phyloP scores from a whole-genome alignment of 805 yeast species.

The Cyberlindnera saturnus region DNA sequence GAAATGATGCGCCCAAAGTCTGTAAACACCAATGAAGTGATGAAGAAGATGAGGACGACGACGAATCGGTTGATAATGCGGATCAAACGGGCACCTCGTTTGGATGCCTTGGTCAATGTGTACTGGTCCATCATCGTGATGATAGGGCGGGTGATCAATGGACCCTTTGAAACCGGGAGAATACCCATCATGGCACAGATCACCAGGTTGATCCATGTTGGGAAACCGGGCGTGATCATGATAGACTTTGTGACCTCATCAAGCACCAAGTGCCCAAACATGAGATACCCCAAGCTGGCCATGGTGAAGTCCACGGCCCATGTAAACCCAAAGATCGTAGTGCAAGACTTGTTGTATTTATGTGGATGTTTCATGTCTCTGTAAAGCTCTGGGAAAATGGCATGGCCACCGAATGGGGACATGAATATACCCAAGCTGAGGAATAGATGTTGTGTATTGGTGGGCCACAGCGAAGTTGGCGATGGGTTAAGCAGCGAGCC shows the following conservation, averaged over 20 bases:
- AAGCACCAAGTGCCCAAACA: conserved; percentile 67
- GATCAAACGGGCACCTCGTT: neutral
- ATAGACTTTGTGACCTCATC: conserved; percentile 79
- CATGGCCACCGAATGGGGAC: conserved; percentile 85
- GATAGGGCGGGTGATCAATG: conserved; percentile 68
- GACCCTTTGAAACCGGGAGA: conserved; percentile 72
- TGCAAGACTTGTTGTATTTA: conserved; percentile 48
- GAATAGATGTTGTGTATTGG: conserved; percentile 30
- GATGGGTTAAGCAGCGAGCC: conserved; percentile 52
- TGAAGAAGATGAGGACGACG: conserved; percentile 33
- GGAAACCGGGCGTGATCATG: conserved; percentile 60
- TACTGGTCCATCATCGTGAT: conserved; percentile 51
- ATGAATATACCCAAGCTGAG: conserved; percentile 57
- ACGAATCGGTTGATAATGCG: conserved; percentile 13
- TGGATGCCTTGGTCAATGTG: conserved; percentile 5
- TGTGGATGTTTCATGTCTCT: conserved; percentile 70
- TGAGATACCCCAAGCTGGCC: conserved; percentile 63
- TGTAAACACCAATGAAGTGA: conserved; percentile 52
- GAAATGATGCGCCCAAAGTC: conserved; percentile 73
- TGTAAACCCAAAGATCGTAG: conserved; percentile 52
- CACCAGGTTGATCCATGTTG: conserved; percentile 48
- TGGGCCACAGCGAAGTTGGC: conserved; percentile 36
- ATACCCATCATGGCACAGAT: conserved; percentile 47
- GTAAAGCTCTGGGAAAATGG: conserved; percentile 72
- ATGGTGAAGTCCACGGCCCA: conserved; percentile 52